A percentile compares a stretch with the other conserved stretches of the same genome.
Conservation (phyloP, 2,329 filamentous ascomycete genomes). For the Polytolypa hystricis region DNA sequence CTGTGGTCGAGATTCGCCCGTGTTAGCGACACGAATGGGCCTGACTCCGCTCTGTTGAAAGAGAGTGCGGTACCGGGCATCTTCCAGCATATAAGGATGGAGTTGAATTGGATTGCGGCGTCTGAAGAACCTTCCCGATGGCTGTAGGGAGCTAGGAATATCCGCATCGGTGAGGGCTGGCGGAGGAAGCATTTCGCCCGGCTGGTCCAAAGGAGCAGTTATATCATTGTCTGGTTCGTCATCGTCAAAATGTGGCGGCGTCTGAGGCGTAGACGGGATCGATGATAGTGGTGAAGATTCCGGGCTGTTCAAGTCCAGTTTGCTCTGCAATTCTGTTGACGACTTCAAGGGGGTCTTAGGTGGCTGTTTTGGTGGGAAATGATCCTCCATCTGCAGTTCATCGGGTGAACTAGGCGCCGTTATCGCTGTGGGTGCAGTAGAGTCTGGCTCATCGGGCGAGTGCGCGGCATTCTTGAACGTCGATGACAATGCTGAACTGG, state of each 20-base stretch:
- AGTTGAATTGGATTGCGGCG: conserved; percentile 38
- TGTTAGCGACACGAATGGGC: conserved; percentile 27
- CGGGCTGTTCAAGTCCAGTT: too few relatives aligned
- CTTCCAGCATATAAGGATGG: conserved; percentile 38
- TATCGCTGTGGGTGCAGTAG: neutral
- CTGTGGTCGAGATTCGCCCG: conserved; percentile 7
- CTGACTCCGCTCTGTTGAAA: conserved; percentile 33
- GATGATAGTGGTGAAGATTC: conserved; percentile 28
- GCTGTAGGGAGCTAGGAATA: conserved; percentile 17
- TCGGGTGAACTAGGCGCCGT: conserved; percentile 24
- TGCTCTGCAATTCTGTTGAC: too few relatives aligned
- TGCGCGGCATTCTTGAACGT: neutral
- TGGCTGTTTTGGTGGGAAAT: conserved; percentile 7
- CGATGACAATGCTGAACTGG: too few relatives aligned
- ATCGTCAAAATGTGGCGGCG: conserved; percentile 5
- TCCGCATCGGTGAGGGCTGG: conserved; percentile 21
- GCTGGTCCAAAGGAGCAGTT: conserved; percentile 1
- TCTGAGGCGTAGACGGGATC: conserved; percentile 21
- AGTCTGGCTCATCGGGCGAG: neutral
- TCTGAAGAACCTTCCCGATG: conserved; percentile 26
- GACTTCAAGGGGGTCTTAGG: too few relatives aligned
- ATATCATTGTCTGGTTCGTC: neutral
- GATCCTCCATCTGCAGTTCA: conserved; percentile 23
- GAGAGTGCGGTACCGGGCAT: conserved; percentile 32
- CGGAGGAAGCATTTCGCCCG: conserved; percentile 13